Evolutionary conservation across 768 basidiomycete genomes (phyloP).

Genomic region (Calocera viscosa): DNA sequence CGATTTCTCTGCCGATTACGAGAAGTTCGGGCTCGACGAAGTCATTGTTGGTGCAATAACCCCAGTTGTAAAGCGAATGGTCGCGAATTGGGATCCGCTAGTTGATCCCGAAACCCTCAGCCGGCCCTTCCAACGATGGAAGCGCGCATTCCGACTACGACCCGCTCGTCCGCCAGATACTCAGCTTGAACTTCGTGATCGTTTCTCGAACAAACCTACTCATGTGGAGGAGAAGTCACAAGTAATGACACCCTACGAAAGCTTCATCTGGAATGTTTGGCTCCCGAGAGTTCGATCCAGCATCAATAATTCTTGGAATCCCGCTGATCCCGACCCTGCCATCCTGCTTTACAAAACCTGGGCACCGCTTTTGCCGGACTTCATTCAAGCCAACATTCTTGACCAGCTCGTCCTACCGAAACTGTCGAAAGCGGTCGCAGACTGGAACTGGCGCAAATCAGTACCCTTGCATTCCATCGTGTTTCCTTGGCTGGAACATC

Average conservation of each 20-base stretch:
- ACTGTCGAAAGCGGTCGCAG: constrained; percentile 65
- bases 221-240: constrained; percentile 10
- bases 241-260: constrained; percentile 88
- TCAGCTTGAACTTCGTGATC: background rate
- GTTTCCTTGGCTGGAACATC: constrained; percentile 90
- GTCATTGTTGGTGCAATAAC: constrained; percentile 85
- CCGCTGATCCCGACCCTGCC: constrained; percentile 57
- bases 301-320: constrained; percentile 91
- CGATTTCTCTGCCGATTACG: constrained; percentile 62
- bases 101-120: constrained; percentile 55
- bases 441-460: constrained; percentile 54
- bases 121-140: constrained; percentile 49
- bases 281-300: constrained; percentile 84
- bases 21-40: constrained; percentile 70
- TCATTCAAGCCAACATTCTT: constrained; percentile 87
- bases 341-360: constrained; percentile 79
- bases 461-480: constrained; percentile 65
- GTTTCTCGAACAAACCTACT: background rate
- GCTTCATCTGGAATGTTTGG: constrained; percentile 89
- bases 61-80: constrained; percentile 57
- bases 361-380: constrained; percentile 75
- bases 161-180: background rate
- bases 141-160: background rate
- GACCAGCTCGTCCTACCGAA: constrained; percentile 95
- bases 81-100: constrained; percentile 72